Base-by-base conservation (phyloP, 2,329 filamentous ascomycete species). In the Ceratocystis smalleyi region DNA sequence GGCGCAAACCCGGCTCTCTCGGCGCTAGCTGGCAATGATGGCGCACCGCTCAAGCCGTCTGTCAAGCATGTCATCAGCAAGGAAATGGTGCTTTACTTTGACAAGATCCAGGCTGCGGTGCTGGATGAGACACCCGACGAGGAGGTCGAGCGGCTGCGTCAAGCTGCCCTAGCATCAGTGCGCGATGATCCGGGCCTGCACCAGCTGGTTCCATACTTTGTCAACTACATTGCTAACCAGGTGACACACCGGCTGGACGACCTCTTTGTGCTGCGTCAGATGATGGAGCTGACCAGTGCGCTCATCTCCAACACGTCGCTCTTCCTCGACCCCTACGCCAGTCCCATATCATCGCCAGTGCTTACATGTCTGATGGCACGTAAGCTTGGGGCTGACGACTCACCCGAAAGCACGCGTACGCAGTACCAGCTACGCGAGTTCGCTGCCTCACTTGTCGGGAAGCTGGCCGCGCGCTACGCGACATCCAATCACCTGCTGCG, bases 31-130 rank as follows among this genome's bases (percentile, higher is more conserved):
- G 64, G 66, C 35, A 67, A 64, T 49, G 66, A 65, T 49, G 66
- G 62, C 24, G 40, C 63, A 8, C 81, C 85, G 51, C 86, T 95
- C 75, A 92, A 92, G 72, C 92, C 94, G 1, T 81, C 91, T 12
- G 91, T 99, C 68, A 97, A 97, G 76, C 94, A 99, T 72, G 88
- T 96, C 60, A 83, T 99, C 55, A 95, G 90, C 68, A 95, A 96
- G 75, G 94, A 99, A 75, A 83, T 97, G 24, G 91, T 95, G 68
- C 83, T 97, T 43, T 96, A 96, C 77, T 99, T 97, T 72, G 91
- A 96, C 72, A 96, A 95, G 74, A 90, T 97, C 66, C 91, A 91
- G 73, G 83, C 83, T 61, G 92, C 94, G 10, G 82, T 99, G 59
- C 81, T 96, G 66, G 90, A 97, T 73, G 89, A 95, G 69, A 86